Base-by-base conservation (phyloP, 106 monocot genomes). In the Allium cepa region DNA sequence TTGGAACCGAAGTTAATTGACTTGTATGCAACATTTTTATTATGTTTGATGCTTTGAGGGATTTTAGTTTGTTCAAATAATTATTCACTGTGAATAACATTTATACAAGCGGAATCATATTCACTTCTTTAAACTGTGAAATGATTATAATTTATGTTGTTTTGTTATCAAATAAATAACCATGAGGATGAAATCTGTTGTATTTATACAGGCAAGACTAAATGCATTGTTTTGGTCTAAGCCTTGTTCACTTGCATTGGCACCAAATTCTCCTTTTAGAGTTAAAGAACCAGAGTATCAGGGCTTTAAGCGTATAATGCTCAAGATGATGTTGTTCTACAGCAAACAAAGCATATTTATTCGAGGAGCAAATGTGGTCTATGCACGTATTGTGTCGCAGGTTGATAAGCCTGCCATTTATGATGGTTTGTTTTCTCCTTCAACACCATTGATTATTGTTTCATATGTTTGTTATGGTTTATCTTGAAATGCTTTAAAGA, bases 331-430 rank as follows among this genome's bases (percentile, higher is more conserved):
- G 57, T 60, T 95, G 53, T 95, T 95, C 72, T 95, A 95, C 68
- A 91, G 94, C 66, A 87, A 95, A 49, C 88, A 95, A 71, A 95
- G 94, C 79, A 91, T 79, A 68, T 83, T 80, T 46, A 91, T 95
- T 55, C 87, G 91, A 81, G 91, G 91, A 45, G 90, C 94, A 81
- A 95, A 88, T 88, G 91, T 78, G 48, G 76, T 95, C 26, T 95
- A 88, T 77, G 66, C 59, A 57, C 78, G 88, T 51, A 84, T 95
- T 68, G 73, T 75, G 67, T 83, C 77, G 62, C 94, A 91, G 73
- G 81, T 91, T 61, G 94, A 91, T 68, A 79, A 71, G 68, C 81
- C 94, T 67, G 79, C 81, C 72, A 91, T 91, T 58, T 95, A 88
- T 78, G 91, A 88, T 76, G 94, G 94, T 95, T 57, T 62, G 67